These are phyloP conservation scores for Suillus tomentosus DNA, from an alignment of 768 basidiomycete species.

Conservation along the genomic window DNA sequence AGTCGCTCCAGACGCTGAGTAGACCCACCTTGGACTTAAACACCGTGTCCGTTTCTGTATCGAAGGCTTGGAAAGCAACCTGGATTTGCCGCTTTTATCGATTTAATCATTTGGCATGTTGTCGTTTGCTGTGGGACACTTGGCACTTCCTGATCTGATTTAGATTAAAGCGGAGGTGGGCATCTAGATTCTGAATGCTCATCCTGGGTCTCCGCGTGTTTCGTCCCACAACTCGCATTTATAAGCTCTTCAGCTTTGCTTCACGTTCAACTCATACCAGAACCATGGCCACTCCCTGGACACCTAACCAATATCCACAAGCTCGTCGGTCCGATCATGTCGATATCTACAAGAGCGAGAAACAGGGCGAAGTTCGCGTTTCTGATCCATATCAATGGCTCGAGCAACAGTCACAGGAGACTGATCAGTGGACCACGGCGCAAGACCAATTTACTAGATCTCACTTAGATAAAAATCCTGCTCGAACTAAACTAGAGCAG, in stretches of 20 bases:
- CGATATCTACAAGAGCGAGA: slow-evolving; percentile 68
- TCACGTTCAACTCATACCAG: slow-evolving; percentile 18
- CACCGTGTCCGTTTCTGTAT: slow-evolving; percentile 12
- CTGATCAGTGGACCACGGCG: slow-evolving; percentile 60
- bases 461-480: slow-evolving; percentile 65
- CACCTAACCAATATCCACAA: slow-evolving; percentile 58
- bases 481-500: slow-evolving; percentile 57
- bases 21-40: slow-evolving; percentile 4
- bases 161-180: slow-evolving; percentile 20
- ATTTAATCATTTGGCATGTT: slow-evolving; percentile 22
- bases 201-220: slow-evolving; percentile 15
- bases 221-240: slow-evolving; percentile 24
- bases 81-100: slow-evolving; percentile 18
- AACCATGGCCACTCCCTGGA: slow-evolving; percentile 48
- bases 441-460: slow-evolving; percentile 61
- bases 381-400: slow-evolving; percentile 78
- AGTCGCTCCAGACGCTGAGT: slow-evolving; percentile 7
- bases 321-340: slow-evolving; percentile 67
- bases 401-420: slow-evolving; percentile 63
- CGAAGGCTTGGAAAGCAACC: slow-evolving; percentile 11
- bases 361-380: slow-evolving; percentile 61
- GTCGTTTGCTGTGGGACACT: slow-evolving; percentile 25
- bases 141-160: slow-evolving; percentile 34
- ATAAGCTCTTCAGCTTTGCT: slow-evolving; percentile 25
- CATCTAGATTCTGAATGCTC: slow-evolving; percentile 17